Percentiles rank a stretch among this genome's conserved stretches.
These are phyloP conservation scores for Boletus subcaerulescens DNA, from an alignment of 768 basidiomycete genomes.

Conservation along the genomic window DNA sequence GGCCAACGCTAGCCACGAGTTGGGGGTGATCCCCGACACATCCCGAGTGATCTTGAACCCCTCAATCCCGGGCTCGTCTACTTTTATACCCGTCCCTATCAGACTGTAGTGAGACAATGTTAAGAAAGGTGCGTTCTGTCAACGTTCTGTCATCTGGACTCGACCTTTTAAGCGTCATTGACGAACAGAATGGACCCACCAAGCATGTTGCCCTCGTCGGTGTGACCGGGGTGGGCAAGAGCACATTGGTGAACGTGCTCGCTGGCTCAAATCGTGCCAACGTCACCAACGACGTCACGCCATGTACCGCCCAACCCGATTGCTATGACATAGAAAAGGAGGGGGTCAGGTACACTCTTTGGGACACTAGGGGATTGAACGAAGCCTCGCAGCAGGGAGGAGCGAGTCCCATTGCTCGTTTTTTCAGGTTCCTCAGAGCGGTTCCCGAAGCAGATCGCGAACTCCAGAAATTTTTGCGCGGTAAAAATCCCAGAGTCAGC, in stretches of 20 bases:
- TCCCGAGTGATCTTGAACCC: neutral
- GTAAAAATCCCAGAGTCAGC: slow-evolving; percentile 6
- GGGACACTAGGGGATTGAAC: slow-evolving; percentile 15
- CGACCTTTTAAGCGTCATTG: neutral
- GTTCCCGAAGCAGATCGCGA: slow-evolving; percentile 7
- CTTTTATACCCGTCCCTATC: too few relatives aligned
- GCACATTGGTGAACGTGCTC: slow-evolving; percentile 17
- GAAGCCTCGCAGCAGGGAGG: slow-evolving; percentile 3
- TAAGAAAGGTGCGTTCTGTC: slow-evolving; percentile 1
- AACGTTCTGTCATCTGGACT: neutral
- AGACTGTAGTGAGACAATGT: neutral
- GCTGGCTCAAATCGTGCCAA: neutral
- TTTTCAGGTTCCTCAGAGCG: slow-evolving; percentile 4
- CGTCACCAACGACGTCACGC: slow-evolving; percentile 4
- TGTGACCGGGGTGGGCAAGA: slow-evolving; percentile 13
- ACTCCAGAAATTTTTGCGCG: slow-evolving; percentile 10
- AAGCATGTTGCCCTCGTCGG: slow-evolving; percentile 16
- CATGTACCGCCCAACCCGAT: neutral
- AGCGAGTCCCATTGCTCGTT: neutral
- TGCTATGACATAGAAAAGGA: neutral
- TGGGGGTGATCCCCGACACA: neutral
- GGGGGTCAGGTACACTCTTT: neutral
- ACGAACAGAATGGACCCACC: neutral
- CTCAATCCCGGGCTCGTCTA: too few relatives aligned
- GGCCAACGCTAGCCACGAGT: neutral